A percentile compares a stretch with the other conserved stretches of the same genome.
phyloP scores from a whole-genome alignment of 495 filamentous ascomycete genomes.

The Hyaloscypha variabilis region DNA sequence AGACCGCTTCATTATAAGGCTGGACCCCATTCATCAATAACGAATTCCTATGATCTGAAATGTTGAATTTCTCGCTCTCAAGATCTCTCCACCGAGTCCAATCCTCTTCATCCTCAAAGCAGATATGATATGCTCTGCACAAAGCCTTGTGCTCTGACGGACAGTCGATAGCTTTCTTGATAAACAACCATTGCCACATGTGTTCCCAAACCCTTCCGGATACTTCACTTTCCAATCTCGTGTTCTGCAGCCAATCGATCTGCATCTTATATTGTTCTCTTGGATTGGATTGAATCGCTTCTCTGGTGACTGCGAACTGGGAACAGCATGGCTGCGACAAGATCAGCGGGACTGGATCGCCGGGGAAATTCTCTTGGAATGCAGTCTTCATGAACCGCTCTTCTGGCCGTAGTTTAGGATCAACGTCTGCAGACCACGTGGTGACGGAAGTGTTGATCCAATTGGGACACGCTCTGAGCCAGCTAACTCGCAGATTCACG shows the following conservation, averaged over 20 bases:
- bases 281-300: constrained; percentile 58
- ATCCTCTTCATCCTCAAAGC: too few species aligned
- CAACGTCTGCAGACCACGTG: neutral
- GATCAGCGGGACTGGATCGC: constrained; percentile 36
- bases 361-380: constrained; percentile 34
- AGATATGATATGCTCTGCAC: too few species aligned
- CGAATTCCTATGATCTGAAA: neutral
- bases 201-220: constrained; percentile 66
- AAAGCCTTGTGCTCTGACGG: neutral
- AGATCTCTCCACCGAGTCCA: too few species aligned
- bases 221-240: constrained; percentile 51
- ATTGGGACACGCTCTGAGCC: neutral
- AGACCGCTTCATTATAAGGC: neutral
- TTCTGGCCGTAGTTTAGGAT: constrained; percentile 43
- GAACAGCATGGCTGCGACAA: constrained; percentile 53
- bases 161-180: constrained; percentile 8
- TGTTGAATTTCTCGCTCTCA: neutral
- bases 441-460: constrained; percentile 5
- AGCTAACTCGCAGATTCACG: constrained; percentile 42
- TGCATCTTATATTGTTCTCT: constrained; percentile 58
- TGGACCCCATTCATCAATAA: neutral
- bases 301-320: constrained; percentile 66
- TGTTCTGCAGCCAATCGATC: constrained; percentile 60
- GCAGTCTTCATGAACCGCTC: constrained; percentile 52
- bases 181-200: constrained; percentile 52